These are phyloP conservation scores for Blastobotrys arbuscula DNA, from an alignment of 1,139 yeast genomes.

Conservation along the genomic window DNA sequence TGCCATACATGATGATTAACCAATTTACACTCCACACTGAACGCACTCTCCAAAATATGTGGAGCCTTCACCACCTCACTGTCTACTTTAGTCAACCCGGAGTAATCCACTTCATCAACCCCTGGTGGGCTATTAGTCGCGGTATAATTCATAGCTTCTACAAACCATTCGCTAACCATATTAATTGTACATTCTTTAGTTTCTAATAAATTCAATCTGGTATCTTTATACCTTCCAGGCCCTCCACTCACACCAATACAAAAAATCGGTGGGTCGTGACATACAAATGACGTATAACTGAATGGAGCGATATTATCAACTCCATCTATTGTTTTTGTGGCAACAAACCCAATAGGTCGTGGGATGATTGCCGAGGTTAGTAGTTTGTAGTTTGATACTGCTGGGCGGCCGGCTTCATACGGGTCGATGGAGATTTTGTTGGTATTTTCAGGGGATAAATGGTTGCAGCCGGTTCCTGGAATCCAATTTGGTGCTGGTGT, in stretches of 20 bases:
- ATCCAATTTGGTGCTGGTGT: slow-evolving; percentile 40
- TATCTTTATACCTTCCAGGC: slow-evolving; percentile 43
- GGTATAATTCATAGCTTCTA: slow-evolving; percentile 57
- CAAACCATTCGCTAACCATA: slow-evolving; percentile 57
- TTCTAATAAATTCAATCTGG: slow-evolving; percentile 44
- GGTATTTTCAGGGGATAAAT: slow-evolving; percentile 37
- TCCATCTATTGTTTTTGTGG: slow-evolving; percentile 44
- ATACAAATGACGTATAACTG: slow-evolving; percentile 48
- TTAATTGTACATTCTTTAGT: slow-evolving; percentile 54
- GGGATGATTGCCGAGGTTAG: slow-evolving; percentile 50
- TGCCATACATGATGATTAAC: slow-evolving; percentile 43
- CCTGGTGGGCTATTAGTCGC: slow-evolving; percentile 45
- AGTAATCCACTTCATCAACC: slow-evolving; percentile 50
- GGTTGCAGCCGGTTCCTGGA: slow-evolving; percentile 46
- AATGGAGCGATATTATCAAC: slow-evolving; percentile 52
- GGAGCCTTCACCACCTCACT: slow-evolving; percentile 47
- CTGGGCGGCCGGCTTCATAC: slow-evolving; percentile 39
- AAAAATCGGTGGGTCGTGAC: slow-evolving; percentile 56
- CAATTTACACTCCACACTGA: slow-evolving; percentile 52
- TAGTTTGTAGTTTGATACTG: slow-evolving; percentile 46
- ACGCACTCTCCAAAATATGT: slow-evolving; percentile 57
- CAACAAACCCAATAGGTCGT: slow-evolving; percentile 54
- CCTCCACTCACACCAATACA: slow-evolving; percentile 45
- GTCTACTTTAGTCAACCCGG: slow-evolving; percentile 47
- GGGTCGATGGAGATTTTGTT: slow-evolving; percentile 53